Evolutionary conservation across 768 basidiomycete species (phyloP), one percentile per base, ranked within the genome.

Genomic region (Mycena rebaudengoi): DNA sequence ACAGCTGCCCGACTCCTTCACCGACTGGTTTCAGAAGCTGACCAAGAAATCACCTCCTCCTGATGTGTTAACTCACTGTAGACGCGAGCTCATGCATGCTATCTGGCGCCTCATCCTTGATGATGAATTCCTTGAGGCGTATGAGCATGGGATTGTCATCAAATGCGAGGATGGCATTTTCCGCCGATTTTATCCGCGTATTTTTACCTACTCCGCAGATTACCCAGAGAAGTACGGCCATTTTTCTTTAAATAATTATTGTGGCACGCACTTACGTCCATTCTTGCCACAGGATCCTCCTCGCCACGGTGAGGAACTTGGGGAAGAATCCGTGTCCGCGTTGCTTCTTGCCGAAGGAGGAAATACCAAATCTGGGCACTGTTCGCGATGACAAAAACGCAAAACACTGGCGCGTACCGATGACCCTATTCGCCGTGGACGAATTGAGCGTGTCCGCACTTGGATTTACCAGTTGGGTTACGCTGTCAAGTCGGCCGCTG

Each of bases 181-280:
- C 13, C 63, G 77, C 7, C 69, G 74, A 0, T 62, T 78, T 12
- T 78, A 63, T 66, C 73, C 74, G 5, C 54, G 75, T 3, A 58
- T 79, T 5, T 76, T 80, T 30, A 72, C 73, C 1, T 78, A 78
- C 57, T 74, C 71, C 4, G 78, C 76, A 2, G 77, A 78, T 52
- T 79, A 80, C 66, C 75, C 76, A 2, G 78, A 79, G 54, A 78
- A 78, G 78, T 60, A 32, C 18, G 75, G 29, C 46, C 72, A 64
- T 33, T 13, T 45, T 13, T n/a, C n/a, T n/a, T n/a, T n/a, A n/a
- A n/a, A n/a, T n/a, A n/a, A n/a, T n/a, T n/a, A n/a, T n/a, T n/a
- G n/a, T n/a, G n/a, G n/a, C n/a, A n/a, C n/a, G n/a, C n/a, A n/a
- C 37, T 50, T 54, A 35, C 20, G n/a, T 32, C 26, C 28, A 26